Evolutionary conservation across 140 eudicot genomes (phyloP).

Genomic region (Bidens hawaiensis): DNA sequence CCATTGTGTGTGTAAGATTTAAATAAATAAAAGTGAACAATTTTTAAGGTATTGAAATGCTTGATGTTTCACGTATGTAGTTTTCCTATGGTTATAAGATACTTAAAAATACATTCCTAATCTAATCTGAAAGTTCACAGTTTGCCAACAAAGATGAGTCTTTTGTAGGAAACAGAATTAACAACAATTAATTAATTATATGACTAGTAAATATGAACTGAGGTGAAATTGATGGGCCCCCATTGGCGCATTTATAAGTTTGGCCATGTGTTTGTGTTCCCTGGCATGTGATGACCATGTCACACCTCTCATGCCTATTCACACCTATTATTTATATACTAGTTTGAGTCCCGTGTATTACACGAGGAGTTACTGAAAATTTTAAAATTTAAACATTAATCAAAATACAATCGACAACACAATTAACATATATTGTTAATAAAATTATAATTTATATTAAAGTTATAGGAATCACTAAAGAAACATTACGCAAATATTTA

Average conservation of each 20-base stretch:
- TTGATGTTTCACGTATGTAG: not conserved
- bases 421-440: no score
- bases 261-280: slow-evolving; percentile 33
- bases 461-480: no score
- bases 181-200: not conserved
- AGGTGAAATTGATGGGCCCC: not conserved
- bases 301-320: slow-evolving; percentile 30
- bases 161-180: not conserved
- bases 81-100: not conserved
- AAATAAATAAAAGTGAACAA: not conserved
- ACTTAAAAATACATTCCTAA: not conserved
- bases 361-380: no score
- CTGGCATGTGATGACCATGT: slow-evolving; percentile 58
- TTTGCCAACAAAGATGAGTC: not conserved
- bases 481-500: no score
- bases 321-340: not conserved
- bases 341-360: no score
- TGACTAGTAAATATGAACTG: not conserved
- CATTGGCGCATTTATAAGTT: not conserved
- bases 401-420: no score
- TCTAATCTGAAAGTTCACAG: not conserved
- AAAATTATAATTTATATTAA: no score
- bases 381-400: no score
- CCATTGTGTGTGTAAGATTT: no score
- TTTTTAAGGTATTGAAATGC: not conserved